Evolutionary conservation across 179 eudicot species (phyloP), one percentile per base, ranked within the genome.

Genomic region (Amaranthus tricolor): DNA sequence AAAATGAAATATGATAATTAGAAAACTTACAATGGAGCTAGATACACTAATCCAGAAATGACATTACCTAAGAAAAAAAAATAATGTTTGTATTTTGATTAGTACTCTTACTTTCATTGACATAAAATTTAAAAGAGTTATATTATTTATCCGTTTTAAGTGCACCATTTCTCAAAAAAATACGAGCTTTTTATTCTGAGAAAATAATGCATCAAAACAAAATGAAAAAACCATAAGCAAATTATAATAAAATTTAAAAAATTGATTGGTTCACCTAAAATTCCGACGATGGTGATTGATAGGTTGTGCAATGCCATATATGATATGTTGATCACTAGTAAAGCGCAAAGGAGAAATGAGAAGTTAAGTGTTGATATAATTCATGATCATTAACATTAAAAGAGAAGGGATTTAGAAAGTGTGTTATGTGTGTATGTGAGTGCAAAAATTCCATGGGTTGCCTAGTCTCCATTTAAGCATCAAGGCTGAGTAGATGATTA

Each of bases 21-120:
- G 54, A n/a, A 15, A n/a, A 53, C 86, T 86, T 90, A 91, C 97
- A 91, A 50, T 55, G 95, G 95, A 57, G 94, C 85, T n/a, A 91
- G 97, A 73, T 85, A 91, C 70, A 91, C 97, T 86, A 88, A 79
- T 69, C 84, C 86, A 44, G 95, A 88, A 68, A 91, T 81, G 14
- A 87, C 21, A 83, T 90, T 91, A 52, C 97, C 97, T 91, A 77
- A 56, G 65, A 63, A 16, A 15, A 7, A 9, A 21, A 66, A 47
- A 66, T 17, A 9, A 63, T 43, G 12, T 63, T 63, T 54, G 16
- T 7, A 54, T 10, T 3, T 10, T 53, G 0, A 31, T 71, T 17
- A 40, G 40, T 24, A 62, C 1, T 17, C 50, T 4, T 9, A 6
- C 16, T 58, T 50, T 24, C 47, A n/a, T 60, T n/a, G 2, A 47